phyloP scores from a whole-genome alignment of 148 eudicot species.

The Camellia lanceoleosa region DNA sequence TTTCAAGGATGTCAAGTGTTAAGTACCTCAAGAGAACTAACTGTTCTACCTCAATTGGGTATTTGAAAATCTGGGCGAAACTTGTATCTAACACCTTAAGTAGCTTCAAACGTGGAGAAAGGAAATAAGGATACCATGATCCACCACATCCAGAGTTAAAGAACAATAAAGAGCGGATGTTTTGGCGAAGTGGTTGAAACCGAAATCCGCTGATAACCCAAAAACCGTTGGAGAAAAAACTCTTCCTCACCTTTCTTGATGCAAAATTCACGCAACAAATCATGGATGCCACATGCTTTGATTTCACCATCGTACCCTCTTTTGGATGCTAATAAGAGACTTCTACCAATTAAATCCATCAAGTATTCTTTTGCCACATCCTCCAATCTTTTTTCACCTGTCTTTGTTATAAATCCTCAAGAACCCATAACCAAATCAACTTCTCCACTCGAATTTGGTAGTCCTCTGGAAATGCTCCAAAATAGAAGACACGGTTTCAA shows the following conservation, averaged over 20 bases:
- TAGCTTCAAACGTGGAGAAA: conserved; percentile 7
- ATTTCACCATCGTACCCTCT: conserved; percentile 17
- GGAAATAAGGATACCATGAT: neutral
- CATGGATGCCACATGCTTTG: conserved; percentile 36
- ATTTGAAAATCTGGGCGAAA: neutral
- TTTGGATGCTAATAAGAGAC: conserved; percentile 22
- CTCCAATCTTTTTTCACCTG: conserved; percentile 11
- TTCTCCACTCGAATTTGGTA: conserved; percentile 18
- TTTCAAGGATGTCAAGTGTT: neutral
- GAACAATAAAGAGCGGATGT: neutral
- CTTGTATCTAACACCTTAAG: conserved; percentile 15
- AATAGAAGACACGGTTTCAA: conserved; percentile 35
- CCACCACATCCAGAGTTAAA: too few relatives aligned
- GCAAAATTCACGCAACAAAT: conserved; percentile 38
- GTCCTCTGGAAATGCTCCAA: conserved; percentile 25
- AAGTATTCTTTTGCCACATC: conserved; percentile 29
- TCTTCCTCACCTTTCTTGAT: conserved; percentile 23
- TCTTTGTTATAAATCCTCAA: conserved; percentile 25
- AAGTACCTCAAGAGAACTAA: conserved; percentile 18
- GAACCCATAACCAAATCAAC: conserved; percentile 36
- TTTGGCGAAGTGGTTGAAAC: neutral
- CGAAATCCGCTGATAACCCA: neutral
- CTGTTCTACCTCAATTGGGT: too few relatives aligned
- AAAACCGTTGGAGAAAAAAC: conserved; percentile 10
- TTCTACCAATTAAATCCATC: conserved; percentile 31